These are phyloP conservation scores for Kluyveromyces sp. DNA, from an alignment of 1,139 yeast genomes.

Conservation along the genomic window DNA sequence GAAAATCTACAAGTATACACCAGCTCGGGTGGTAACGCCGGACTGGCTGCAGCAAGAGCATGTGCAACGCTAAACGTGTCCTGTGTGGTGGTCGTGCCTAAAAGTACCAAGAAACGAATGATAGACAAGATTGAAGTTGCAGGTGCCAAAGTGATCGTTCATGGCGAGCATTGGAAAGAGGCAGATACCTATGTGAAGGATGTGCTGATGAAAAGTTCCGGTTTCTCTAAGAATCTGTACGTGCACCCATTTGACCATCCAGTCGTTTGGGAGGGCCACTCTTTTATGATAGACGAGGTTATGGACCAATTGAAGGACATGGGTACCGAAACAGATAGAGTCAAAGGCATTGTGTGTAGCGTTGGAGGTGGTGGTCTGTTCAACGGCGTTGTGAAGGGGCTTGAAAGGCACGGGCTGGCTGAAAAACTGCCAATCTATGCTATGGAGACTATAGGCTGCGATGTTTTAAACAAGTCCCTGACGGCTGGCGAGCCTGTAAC, in stretches of 20 bases:
- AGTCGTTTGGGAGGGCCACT: slow-evolving; percentile 55
- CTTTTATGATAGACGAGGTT: slow-evolving; percentile 47
- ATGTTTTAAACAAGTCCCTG: slow-evolving; percentile 43
- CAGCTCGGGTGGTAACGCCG: slow-evolving; percentile 67
- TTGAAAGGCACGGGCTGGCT: slow-evolving; percentile 34
- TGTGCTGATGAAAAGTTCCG: slow-evolving; percentile 30
- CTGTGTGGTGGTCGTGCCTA: slow-evolving; percentile 57
- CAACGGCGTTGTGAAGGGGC: slow-evolving; percentile 49
- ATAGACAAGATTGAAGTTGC: slow-evolving; percentile 32
- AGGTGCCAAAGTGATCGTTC: slow-evolving; percentile 44
- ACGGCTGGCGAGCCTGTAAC: slow-evolving; percentile 35
- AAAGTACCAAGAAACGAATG: slow-evolving; percentile 34
- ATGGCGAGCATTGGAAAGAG: slow-evolving; percentile 51
- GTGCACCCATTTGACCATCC: slow-evolving; percentile 60
- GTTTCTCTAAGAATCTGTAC: slow-evolving; percentile 38
- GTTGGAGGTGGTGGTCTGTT: slow-evolving; percentile 67
- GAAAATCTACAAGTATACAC: slow-evolving; percentile 41
- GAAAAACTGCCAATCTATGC: slow-evolving; percentile 38
- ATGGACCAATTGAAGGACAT: slow-evolving; percentile 33
- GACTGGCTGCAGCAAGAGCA: slow-evolving; percentile 58
- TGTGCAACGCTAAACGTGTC: slow-evolving; percentile 38
- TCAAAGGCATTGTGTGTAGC: slow-evolving; percentile 53
- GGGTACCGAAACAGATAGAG: slow-evolving; percentile 19
- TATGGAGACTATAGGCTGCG: slow-evolving; percentile 50
- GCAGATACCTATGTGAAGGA: slow-evolving; percentile 46